Evolutionary conservation across 1,284 basidiomycete genomes (phyloP).

Genomic region (Papiliotrema fonsecae): DNA sequence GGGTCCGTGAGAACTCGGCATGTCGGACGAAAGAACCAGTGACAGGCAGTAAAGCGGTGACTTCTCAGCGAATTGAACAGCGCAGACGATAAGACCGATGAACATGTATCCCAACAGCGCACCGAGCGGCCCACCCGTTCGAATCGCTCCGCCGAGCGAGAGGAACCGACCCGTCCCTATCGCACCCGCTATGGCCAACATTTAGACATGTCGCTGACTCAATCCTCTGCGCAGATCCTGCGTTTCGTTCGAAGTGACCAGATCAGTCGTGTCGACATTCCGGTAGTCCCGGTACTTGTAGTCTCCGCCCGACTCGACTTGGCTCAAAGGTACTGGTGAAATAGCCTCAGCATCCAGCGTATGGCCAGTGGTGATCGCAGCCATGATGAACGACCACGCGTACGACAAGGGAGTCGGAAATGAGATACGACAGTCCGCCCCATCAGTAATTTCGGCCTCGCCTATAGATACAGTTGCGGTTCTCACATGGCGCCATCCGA

Average conservation of each 20-base stretch:
- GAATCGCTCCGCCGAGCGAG: slow-evolving; percentile 36
- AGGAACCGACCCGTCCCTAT: slow-evolving; percentile 60
- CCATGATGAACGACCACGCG: not conserved
- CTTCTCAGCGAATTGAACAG: slow-evolving; percentile 24
- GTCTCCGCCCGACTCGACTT: not conserved
- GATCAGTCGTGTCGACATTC: not conserved
- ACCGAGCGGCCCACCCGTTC: slow-evolving; percentile 46
- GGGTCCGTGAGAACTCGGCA: slow-evolving; percentile 61
- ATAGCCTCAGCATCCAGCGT: not conserved
- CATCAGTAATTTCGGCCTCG: too few species aligned
- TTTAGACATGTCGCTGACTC: slow-evolving; percentile 24
- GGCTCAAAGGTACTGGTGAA: not conserved
- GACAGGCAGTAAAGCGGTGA: slow-evolving; percentile 21
- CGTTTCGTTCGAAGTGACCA: slow-evolving; percentile 13
- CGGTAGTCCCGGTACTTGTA: not conserved
- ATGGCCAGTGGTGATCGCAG: not conserved
- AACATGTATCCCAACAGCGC: slow-evolving; percentile 16
- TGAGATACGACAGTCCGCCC: not conserved
- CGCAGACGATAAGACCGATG: slow-evolving; percentile 24
- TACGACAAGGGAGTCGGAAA: not conserved
- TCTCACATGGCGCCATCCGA: not conserved
- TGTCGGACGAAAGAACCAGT: slow-evolving; percentile 26
- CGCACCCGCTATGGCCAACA: slow-evolving; percentile 36
- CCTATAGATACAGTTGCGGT: too few species aligned
- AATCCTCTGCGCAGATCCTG: slow-evolving; percentile 21